Evolutionary conservation across 2,329 filamentous ascomycete species (phyloP), one percentile per base, ranked within the genome.

Genomic region (Penicillium sp.): DNA sequence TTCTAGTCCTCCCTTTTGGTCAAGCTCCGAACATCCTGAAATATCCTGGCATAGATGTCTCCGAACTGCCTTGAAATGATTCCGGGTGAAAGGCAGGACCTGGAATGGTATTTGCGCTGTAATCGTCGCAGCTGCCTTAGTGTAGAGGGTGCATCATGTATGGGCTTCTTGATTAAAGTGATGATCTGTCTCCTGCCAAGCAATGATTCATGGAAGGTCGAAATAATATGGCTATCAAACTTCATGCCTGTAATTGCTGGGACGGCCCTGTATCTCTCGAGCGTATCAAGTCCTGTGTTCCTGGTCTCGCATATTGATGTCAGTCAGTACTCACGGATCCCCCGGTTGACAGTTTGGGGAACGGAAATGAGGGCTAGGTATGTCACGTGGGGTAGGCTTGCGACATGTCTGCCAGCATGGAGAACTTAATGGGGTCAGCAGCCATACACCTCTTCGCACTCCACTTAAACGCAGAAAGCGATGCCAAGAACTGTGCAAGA

Each of bases 221-320:
- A 30, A 48, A 33, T 55, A 52, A 55, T 60, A 30, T 60, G 58
- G 48, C 48, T 38, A 46, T 55, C 55, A 13, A 22, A 14, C 10
- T 6, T 7, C 2, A 22, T 10, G 19, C 16, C 45, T 16, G 6
- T 48, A 6, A 30, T 3, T 11, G 6, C 38, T 19, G 16, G 19
- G n/a, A 8, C 7, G 2, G n/a, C 37, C 28, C 4, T 30, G 28
- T 30, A 30, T 5, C 7, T 30, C 28, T 30, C 28, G 4, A 30
- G 7, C 19, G 19, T 22, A 22, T 22, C 19, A 22, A 22, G 19
- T 22, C 19, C 19, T 22, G 19, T 22, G 19, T 22, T 22, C 19
- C 19, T 22, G 19, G 19, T 22, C 30, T 52, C 45, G 26, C 22
- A 16, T n/a, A n/a, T 26, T 5, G 10, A 11, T 14, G 25, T n/a